Conservation (phyloP, 73 alveolate species). For the Breviolum minutum region DNA sequence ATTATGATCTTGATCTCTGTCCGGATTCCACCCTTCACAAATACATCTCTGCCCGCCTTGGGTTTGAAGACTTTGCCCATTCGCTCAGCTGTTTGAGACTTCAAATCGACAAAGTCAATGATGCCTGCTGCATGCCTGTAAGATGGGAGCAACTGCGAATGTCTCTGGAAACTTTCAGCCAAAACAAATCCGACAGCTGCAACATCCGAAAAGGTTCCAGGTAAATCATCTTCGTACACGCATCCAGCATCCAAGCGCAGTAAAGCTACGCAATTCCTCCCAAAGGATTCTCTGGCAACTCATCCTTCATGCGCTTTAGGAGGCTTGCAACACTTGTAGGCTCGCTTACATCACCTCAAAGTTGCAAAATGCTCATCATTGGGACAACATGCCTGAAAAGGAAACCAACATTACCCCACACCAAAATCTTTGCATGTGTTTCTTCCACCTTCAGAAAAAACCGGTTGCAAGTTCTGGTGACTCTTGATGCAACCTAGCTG, state of each 20-base stretch:
- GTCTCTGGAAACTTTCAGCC: background rate
- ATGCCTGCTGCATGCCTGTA: constrained; percentile 88
- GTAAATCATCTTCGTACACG: too few species aligned
- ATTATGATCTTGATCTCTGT: too few species aligned
- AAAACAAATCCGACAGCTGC: background rate
- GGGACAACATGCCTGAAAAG: background rate
- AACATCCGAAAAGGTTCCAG: background rate
- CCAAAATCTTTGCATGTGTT: background rate
- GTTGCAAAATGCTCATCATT: background rate
- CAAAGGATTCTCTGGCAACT: constrained; percentile 66
- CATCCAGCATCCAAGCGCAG: too few species aligned
- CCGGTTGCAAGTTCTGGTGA: background rate
- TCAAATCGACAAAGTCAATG: constrained; percentile 67
- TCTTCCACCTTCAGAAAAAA: too few species aligned
- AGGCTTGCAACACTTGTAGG: constrained; percentile 2
- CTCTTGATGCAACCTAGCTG: background rate
- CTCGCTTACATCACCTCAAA: constrained; percentile 61
- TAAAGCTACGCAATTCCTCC: constrained; percentile 78
- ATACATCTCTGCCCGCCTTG: background rate
- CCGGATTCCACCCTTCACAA: background rate
- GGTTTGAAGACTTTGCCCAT: constrained; percentile 90
- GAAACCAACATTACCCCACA: background rate
- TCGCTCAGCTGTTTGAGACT: constrained; percentile 71
- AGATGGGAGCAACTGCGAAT: background rate
- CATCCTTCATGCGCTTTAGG: constrained; percentile 34